A percentile compares a stretch with the other conserved stretches of the same genome.
These are phyloP conservation scores for Theobroma grandiflorum DNA, from an alignment of 441 rosid species.

Conservation along the genomic window DNA sequence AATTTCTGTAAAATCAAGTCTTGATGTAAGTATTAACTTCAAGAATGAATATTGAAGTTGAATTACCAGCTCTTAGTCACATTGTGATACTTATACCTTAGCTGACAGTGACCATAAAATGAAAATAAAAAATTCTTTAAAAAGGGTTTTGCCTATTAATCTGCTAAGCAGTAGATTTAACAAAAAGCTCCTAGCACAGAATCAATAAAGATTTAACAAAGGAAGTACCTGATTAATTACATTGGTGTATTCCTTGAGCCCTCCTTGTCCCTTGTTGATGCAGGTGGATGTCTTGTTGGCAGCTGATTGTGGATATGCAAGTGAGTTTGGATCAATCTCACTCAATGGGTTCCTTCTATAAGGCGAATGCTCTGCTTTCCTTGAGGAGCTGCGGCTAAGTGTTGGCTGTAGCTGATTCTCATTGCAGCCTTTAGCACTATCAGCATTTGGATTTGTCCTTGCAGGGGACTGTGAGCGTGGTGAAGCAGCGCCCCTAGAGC, in stretches of 20 bases:
- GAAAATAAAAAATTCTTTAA: not conserved
- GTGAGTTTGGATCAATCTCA: conserved; percentile 65
- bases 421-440: conserved; percentile 26
- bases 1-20: conserved; percentile 40
- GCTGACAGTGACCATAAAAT: not conserved
- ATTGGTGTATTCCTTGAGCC: conserved; percentile 38
- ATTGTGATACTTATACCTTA: not conserved
- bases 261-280: conserved; percentile 37
- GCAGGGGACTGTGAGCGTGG: conserved; percentile 83
- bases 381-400: conserved; percentile 64
- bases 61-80: not conserved
- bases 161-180: not conserved
- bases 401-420: conserved; percentile 60
- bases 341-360: conserved; percentile 67
- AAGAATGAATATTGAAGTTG: not conserved
- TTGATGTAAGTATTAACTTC: conserved; percentile 15
- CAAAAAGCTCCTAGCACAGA: not conserved
- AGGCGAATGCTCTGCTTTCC: conserved; percentile 87
- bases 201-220: not conserved
- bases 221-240: conserved; percentile 46
- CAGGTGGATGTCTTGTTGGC: conserved; percentile 34
- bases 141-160: not conserved
- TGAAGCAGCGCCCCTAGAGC: conserved; percentile 53
- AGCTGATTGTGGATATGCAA: conserved; percentile 48
- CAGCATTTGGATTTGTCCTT: conserved; percentile 34